These are phyloP conservation scores for Scleromitrula shiraiana DNA, from an alignment of 2,329 filamentous ascomycete genomes.

Conservation along the genomic window DNA sequence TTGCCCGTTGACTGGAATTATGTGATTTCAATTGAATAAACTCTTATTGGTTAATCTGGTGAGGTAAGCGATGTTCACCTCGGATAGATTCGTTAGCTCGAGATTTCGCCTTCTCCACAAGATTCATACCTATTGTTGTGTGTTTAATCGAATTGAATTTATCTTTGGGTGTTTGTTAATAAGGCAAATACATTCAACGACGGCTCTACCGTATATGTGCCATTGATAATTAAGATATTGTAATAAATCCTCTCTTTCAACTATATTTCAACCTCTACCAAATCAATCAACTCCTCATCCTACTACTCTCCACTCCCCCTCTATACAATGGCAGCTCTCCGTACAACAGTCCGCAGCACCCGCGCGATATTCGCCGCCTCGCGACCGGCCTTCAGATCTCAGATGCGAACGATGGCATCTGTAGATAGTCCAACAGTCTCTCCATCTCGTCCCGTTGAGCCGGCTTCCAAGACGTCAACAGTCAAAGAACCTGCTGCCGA, in stretches of 20 bases:
- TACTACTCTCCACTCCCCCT: not conserved
- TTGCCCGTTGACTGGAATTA: not conserved
- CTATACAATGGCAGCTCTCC: constrained; percentile 13
- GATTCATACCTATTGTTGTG: not conserved
- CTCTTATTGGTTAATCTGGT: constrained; percentile 1
- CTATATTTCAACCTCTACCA: not conserved
- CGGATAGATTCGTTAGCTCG: constrained; percentile 2
- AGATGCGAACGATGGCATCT: constrained; percentile 13
- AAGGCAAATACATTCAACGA: not conserved
- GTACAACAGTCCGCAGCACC: constrained; percentile 10
- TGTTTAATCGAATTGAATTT: too few relatives aligned
- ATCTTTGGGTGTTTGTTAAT: not conserved
- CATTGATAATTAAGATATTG: not conserved
- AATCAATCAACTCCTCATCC: not conserved
- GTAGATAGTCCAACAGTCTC: constrained; percentile 5
- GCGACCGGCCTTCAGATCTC: constrained; percentile 10
- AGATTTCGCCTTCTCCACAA: constrained; percentile 11
- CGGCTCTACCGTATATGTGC: not conserved
- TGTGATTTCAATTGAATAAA: constrained; percentile 7
- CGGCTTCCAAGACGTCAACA: constrained; percentile 19
- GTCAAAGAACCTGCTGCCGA: constrained; percentile 42
- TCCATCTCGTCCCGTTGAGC: constrained; percentile 15
- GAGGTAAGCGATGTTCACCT: constrained; percentile 8
- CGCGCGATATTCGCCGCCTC: constrained; percentile 12
- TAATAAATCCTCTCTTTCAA: constrained; percentile 1